phyloP scores from a whole-genome alignment of 2,329 filamentous ascomycete genomes.

The Monilinia fructicola region DNA sequence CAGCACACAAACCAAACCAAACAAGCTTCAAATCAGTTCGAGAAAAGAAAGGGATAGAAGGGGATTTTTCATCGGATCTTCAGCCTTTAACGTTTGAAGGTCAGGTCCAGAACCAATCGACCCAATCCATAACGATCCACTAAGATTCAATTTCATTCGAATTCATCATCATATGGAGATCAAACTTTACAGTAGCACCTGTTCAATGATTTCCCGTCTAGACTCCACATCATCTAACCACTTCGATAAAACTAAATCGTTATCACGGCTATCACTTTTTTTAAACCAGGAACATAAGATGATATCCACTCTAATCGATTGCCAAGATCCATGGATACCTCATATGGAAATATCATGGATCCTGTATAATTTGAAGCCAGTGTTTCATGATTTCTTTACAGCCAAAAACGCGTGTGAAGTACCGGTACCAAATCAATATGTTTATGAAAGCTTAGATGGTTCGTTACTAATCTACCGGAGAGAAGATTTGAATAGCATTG shows the following conservation, averaged over 20 bases:
- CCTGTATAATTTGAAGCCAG: not conserved
- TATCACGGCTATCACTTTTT: not conserved
- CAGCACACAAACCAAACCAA: slow-evolving; percentile 3
- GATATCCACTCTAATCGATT: not conserved
- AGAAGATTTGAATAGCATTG: not conserved
- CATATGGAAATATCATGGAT: not conserved
- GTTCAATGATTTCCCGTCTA: not conserved
- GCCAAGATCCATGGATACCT: not conserved
- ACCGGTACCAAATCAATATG: not conserved
- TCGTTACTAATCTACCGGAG: no score
- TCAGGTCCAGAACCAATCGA: slow-evolving; percentile 14
- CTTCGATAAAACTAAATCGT: not conserved
- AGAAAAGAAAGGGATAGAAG: slow-evolving; percentile 14
- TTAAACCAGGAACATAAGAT: not conserved
- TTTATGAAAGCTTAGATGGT: not conserved
- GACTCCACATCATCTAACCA: not conserved
- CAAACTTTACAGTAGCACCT: slow-evolving; percentile 6
- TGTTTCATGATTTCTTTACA: not conserved
- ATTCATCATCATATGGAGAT: slow-evolving; percentile 7
- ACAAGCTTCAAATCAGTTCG: not conserved
- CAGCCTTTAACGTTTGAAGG: not conserved
- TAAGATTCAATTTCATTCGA: no score
- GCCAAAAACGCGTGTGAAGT: not conserved
- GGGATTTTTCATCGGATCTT: slow-evolving; percentile 2
- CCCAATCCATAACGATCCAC: slow-evolving; percentile 1